These are phyloP conservation scores for Argentina anserina DNA, from an alignment of 306 rosid genomes.

Conservation along the genomic window DNA sequence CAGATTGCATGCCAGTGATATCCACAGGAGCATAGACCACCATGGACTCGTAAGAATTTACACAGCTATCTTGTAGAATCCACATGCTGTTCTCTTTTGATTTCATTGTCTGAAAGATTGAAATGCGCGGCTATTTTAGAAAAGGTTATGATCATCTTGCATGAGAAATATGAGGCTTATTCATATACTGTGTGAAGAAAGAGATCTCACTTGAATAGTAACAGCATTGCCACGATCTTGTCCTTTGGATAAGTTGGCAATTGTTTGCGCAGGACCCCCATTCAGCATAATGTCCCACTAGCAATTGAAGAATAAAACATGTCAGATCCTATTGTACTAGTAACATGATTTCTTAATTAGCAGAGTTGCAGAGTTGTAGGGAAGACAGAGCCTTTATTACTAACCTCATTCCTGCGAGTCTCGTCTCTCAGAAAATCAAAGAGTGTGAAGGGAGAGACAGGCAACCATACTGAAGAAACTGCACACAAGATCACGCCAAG, in stretches of 20 bases:
- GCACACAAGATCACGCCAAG: slow-evolving; percentile 84
- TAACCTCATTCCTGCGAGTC: slow-evolving; percentile 63
- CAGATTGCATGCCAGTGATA: slow-evolving; percentile 71
- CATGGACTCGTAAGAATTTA: slow-evolving; percentile 78
- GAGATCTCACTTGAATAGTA: slow-evolving; percentile 64
- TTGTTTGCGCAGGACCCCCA: slow-evolving; percentile 64
- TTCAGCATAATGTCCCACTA: slow-evolving; percentile 90
- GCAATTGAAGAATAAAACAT: slow-evolving; percentile 14
- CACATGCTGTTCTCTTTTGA: slow-evolving; percentile 75
- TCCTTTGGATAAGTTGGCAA: slow-evolving; percentile 88
- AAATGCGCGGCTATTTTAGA: slow-evolving; percentile 9
- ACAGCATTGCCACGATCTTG: slow-evolving; percentile 96
- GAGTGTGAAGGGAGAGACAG: slow-evolving; percentile 52
- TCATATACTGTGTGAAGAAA: background rate
- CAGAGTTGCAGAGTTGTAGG: background rate
- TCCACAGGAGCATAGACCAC: slow-evolving; percentile 87
- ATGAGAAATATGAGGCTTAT: background rate
- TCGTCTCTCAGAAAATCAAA: slow-evolving; percentile 87
- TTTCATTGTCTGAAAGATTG: slow-evolving; percentile 52
- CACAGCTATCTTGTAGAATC: slow-evolving; percentile 89
- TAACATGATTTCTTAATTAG: background rate
- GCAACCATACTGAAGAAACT: slow-evolving; percentile 92
- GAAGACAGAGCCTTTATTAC: background rate
- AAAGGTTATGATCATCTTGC: slow-evolving; percentile 11
- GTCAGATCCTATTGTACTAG: slow-evolving; percentile 4